Conservation (phyloP, 1,139 yeast genomes). For the Debaryomycetaceae sp. region DNA sequence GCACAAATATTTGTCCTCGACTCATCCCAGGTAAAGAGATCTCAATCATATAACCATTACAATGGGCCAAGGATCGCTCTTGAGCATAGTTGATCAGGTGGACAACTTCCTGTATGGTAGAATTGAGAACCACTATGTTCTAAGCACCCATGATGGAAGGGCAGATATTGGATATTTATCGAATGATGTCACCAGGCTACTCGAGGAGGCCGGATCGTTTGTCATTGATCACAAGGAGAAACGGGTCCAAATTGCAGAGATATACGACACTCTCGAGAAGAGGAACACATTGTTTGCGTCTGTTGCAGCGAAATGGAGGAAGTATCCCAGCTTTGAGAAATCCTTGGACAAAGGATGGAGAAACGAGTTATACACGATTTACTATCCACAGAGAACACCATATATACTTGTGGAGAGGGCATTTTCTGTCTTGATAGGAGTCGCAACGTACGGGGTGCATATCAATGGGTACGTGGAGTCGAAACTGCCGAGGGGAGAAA, state of each 20-base stretch:
- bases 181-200: constrained; percentile 39
- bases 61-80: constrained; percentile 7
- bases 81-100: constrained; percentile 33
- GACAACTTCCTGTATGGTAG: constrained; percentile 47
- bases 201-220: constrained; percentile 30
- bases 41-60: neutral
- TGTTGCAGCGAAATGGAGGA: constrained; percentile 45
- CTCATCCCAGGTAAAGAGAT: neutral
- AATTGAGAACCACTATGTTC: constrained; percentile 25
- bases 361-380: constrained; percentile 73
- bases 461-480: constrained; percentile 65
- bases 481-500: constrained; percentile 33
- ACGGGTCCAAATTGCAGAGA: constrained; percentile 33
- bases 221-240: constrained; percentile 23
- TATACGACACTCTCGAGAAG: constrained; percentile 42
- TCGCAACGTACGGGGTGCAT: constrained; percentile 88
- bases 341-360: constrained; percentile 74
- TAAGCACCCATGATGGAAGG: constrained; percentile 49
- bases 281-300: constrained; percentile 44
- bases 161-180: constrained; percentile 52
- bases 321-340: constrained; percentile 32
- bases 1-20: neutral
- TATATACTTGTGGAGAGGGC: constrained; percentile 78
- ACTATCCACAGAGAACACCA: constrained; percentile 49
- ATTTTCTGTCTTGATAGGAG: constrained; percentile 75